Evolutionary conservation across 805 yeast genomes (phyloP), one percentile per base, ranked within the genome.

Genomic region (Ogataea ramenticola): DNA sequence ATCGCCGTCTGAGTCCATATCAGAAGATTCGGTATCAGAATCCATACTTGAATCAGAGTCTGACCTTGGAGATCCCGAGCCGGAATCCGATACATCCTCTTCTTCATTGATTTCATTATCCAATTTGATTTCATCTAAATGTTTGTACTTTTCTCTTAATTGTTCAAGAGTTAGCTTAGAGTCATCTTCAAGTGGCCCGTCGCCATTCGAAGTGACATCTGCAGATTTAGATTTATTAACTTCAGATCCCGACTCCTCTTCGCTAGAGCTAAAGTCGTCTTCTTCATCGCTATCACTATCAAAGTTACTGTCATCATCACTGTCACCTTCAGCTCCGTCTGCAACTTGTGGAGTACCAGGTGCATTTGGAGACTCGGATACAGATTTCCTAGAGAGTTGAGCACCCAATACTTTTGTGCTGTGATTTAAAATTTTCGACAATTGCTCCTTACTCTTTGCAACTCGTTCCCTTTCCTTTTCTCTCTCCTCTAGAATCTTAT

Each of bases 321-420:
- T 63, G 15, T 57, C 65, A 1, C 52, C 55, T 8, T 46, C 53
- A 31, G 16, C 32, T 9, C 30, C 19, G 4, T 43, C 50, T 12
- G 46, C 54, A 38, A 44, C 51, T 8, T 50, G 49, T 1, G 45
- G 60, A 20, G 44, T 39, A 40, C 40, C 24, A 24, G 32, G 16
- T 2, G 35, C 20, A 15, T 3, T 8, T 3, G 35, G 30, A 6
- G 34, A 20, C 9, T 26, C 17, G 49, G 55, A 15, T 45, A 43
- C 20, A 15, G 66, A 54, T 29, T 57, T 50, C 42, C 71, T 71
- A 27, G 75, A 78, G 45, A 85, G 61, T 50, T 91, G 95, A 1
- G 96, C 95, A 48, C 89, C 96, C 26, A 91, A 69, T 31, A 91
- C 72, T 57, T 86, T 90, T 0, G 96, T 87, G 21, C 96, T 87